These are phyloP conservation scores for Paracamarosporium sp. DNA, from an alignment of 2,329 filamentous ascomycete species.

Conservation along the genomic window DNA sequence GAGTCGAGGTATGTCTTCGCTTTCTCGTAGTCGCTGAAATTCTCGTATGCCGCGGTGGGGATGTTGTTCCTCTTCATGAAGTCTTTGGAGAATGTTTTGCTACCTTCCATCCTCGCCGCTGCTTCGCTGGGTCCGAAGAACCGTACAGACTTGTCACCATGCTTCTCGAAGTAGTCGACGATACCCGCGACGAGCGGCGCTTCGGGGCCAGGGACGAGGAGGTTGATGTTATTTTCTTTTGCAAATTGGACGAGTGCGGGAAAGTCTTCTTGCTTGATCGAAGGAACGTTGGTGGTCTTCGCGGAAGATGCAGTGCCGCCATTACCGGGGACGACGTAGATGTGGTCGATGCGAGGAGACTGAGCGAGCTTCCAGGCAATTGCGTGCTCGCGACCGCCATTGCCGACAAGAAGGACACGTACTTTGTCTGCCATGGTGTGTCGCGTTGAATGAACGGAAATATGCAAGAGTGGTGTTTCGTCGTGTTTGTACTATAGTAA, in stretches of 20 bases:
- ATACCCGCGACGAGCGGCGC: conserved; percentile 92
- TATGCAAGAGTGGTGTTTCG: neutral
- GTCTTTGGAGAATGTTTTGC: conserved; percentile 96
- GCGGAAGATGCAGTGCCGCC: conserved; percentile 76
- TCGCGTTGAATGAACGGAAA: neutral
- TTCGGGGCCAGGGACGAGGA: conserved; percentile 91
- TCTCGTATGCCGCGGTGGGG: conserved; percentile 88
- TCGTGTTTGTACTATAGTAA: neutral
- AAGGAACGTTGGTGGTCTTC: conserved; percentile 70
- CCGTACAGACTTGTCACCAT: conserved; percentile 62
- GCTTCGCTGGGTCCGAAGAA: conserved; percentile 86
- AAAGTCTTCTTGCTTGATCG: conserved; percentile 79
- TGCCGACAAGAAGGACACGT: conserved; percentile 81
- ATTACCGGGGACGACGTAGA: conserved; percentile 77
- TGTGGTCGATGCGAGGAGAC: conserved; percentile 77
- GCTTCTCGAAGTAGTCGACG: conserved; percentile 77
- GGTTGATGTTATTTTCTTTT: conserved; percentile 73
- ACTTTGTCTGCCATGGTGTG: conserved; percentile 16
- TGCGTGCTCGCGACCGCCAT: conserved; percentile 92
- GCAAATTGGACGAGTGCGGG: conserved; percentile 77
- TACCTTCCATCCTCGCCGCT: conserved; percentile 91
- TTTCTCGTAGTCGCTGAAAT: conserved; percentile 79
- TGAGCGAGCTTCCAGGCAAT: conserved; percentile 93
- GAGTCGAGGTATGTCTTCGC: conserved; percentile 72
- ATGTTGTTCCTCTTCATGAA: conserved; percentile 94